Evolutionary conservation across 2,329 filamentous ascomycete species (phyloP).

Genomic region (Colletotrichum truncatum): DNA sequence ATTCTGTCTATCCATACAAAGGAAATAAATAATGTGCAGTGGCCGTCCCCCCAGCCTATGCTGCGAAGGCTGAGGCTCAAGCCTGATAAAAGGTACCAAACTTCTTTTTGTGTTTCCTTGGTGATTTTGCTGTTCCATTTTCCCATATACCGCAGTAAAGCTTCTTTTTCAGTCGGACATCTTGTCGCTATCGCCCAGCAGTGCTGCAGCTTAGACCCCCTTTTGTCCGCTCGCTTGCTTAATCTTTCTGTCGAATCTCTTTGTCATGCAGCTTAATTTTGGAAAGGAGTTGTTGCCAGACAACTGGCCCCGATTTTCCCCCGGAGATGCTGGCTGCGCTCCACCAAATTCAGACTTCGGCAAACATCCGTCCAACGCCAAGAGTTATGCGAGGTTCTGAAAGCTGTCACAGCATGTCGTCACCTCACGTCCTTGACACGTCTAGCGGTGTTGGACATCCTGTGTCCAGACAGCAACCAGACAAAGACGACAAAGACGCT

Average conservation of each 20-base stretch:
- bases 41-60: conserved; percentile 3
- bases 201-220: background rate
- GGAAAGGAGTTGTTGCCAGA: conserved; percentile 1
- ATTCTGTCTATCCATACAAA: conserved; percentile 38
- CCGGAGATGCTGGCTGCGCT: background rate
- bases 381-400: conserved; percentile 7
- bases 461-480: conserved; percentile 51
- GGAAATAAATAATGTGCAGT: conserved; percentile 15
- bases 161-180: background rate
- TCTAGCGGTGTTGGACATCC: conserved; percentile 35
- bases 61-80: conserved; percentile 16
- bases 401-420: background rate
- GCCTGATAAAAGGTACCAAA: conserved; percentile 23
- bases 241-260: background rate
- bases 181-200: background rate
- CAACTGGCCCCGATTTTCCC: background rate
- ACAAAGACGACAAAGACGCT: conserved; percentile 51
- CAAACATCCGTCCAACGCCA: conserved; percentile 13
- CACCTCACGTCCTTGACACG: conserved; percentile 23
- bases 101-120: background rate
- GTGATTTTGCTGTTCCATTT: background rate
- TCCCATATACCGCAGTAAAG: background rate
- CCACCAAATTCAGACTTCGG: conserved; percentile 10
- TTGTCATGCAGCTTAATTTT: conserved; percentile 1
- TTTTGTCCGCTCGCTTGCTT: conserved; percentile 5